Percentiles rank a stretch among this genome's conserved stretches.
Conservation (phyloP, 345 rosid genomes). For the Populus pruinosa region DNA sequence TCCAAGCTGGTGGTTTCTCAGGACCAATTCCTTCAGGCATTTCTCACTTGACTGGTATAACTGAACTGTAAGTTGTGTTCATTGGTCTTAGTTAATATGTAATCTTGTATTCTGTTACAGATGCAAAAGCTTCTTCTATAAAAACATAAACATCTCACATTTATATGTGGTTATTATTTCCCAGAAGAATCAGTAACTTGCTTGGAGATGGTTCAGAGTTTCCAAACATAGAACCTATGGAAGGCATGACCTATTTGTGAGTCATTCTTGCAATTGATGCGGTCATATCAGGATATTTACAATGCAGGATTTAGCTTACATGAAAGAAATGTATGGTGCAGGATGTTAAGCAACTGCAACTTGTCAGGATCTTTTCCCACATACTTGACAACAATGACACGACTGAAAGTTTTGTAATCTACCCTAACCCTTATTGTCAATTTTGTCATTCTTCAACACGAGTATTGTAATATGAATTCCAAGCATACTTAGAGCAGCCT, state of each 20-base stretch:
- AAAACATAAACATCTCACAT: not conserved
- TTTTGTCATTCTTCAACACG: not conserved
- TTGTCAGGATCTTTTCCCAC: not conserved
- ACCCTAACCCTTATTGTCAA: not conserved
- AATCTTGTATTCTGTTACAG: not conserved
- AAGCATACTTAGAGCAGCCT: not conserved
- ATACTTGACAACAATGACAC: not conserved
- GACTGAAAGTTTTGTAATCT: slow-evolving; percentile 7
- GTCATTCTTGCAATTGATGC: not conserved
- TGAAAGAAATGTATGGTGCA: not conserved
- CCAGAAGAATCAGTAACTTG: slow-evolving; percentile 15
- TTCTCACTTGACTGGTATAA: slow-evolving; percentile 1
- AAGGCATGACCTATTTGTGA: not conserved
- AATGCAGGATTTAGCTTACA: not conserved
- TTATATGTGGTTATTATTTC: not conserved
- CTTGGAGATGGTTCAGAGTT: slow-evolving; percentile 12
- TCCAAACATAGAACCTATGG: not conserved
- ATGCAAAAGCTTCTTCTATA: not conserved
- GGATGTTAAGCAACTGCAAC: slow-evolving; percentile 18
- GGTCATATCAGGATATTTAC: not conserved
- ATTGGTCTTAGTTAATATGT: not conserved
- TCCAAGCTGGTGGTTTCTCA: slow-evolving; percentile 15
- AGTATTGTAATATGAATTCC: not conserved
- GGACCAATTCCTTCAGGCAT: slow-evolving; percentile 20
- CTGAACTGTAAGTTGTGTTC: slow-evolving; percentile 6